These are phyloP conservation scores for Hypoxylon sp. DNA, from an alignment of 2,329 filamentous ascomycete genomes.

Conservation along the genomic window DNA sequence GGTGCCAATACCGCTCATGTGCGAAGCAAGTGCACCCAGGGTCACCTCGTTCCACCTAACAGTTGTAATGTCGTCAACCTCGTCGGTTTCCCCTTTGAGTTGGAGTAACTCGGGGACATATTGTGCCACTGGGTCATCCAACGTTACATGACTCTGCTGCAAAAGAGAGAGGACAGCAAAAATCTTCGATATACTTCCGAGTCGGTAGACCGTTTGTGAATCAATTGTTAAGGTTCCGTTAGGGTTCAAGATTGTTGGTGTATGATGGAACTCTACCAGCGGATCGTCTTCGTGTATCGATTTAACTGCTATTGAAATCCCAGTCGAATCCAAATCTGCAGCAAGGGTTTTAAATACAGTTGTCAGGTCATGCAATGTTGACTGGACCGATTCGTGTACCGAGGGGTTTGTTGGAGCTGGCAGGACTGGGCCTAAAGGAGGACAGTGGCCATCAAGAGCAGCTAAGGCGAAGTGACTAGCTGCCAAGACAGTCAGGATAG, in stretches of 20 bases:
- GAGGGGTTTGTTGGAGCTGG: slow-evolving; percentile 49
- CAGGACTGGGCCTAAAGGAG: slow-evolving; percentile 54
- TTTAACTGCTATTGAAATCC: slow-evolving; percentile 51
- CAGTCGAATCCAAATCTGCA: slow-evolving; percentile 45
- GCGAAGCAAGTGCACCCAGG: slow-evolving; percentile 39
- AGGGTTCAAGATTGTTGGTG: slow-evolving; percentile 45
- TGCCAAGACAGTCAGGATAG: slow-evolving; percentile 24
- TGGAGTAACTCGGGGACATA: slow-evolving; percentile 42
- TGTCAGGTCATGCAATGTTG: slow-evolving; percentile 39
- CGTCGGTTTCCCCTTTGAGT: slow-evolving; percentile 35
- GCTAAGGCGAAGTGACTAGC: slow-evolving; percentile 31
- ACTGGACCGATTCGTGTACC: slow-evolving; percentile 43
- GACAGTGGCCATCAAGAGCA: slow-evolving; percentile 49
- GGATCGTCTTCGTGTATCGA: slow-evolving; percentile 52
- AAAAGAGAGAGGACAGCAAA: slow-evolving; percentile 39
- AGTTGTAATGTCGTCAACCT: slow-evolving; percentile 39
- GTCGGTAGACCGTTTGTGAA: slow-evolving; percentile 48
- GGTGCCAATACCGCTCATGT: slow-evolving; percentile 42
- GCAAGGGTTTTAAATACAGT: slow-evolving; percentile 43
- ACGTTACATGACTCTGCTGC: slow-evolving; percentile 33
- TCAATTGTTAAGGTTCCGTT: slow-evolving; percentile 43
- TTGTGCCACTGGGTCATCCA: slow-evolving; percentile 40
- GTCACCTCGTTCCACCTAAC: slow-evolving; percentile 42
- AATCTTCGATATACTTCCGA: slow-evolving; percentile 52
- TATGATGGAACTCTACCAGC: slow-evolving; percentile 53